Base-by-base conservation (phyloP, 306 rosid species). In the Quercus berberidifolia region DNA sequence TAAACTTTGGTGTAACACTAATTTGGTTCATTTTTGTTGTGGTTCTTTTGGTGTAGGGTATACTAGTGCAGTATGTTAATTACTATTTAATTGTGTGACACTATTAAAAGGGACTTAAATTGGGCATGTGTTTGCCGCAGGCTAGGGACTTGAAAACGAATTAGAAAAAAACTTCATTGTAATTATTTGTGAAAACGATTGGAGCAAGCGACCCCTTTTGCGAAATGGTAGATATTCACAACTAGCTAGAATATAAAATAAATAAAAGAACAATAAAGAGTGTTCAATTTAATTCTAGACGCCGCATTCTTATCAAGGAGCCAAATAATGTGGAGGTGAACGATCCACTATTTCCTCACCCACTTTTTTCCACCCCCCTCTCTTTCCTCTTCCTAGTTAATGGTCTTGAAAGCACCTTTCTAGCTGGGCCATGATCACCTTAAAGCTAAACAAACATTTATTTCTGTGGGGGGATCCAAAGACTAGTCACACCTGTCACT, bases 101-200 rank as follows among this genome's bases (percentile, higher is more conserved):
- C 69, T 28, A 14, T 10, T 28, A 58, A n/a, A 26, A 57, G 52
- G 55, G 62, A 46, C 31, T n/a, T 51, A 41, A 41, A 7, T 41
- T 62, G 8, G 54, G 38, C 54, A 71, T n/a, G 71, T 75, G 73
- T 55, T 64, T 55, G 52, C 59, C 70, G 69, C 74, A 67, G 64
- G 67, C 70, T 12, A 15, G 38, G 55, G 69, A 76, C 56, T 46
- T 30, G 38, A 57, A 74, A 68, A 55, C 17, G 46, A 19, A 69
- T 35, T 56, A 23, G 80, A 77, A 26, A 26, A n/a, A 25, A 18
- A 19, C 46, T 56, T 51, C 78, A 75, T 12, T 10, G 54, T 51
- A 75, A 60, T 75, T 75, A 73, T 30, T 28, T 20, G 13, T 43
- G 84, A 80, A 79, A 76, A 72, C 23, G 87, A 84, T 80, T 12